Conservation (phyloP, 495 filamentous ascomycete genomes). For the Letharia lupina region DNA sequence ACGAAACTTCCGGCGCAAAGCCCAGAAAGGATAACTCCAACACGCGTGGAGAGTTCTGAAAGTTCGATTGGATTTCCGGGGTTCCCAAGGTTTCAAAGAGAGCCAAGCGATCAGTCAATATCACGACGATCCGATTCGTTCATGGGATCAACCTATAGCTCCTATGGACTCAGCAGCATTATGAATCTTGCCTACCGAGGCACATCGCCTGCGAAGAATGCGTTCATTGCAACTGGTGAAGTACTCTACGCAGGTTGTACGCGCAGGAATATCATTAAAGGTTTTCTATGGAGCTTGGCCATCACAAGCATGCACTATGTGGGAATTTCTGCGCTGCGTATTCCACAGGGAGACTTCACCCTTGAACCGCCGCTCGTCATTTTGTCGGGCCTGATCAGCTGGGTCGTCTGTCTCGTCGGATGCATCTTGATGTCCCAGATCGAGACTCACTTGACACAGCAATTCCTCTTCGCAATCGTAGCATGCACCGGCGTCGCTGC, state of each 20-base stretch:
- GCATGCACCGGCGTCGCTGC: conserved; percentile 24
- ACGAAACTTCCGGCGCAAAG: background rate
- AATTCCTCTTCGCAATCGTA: conserved; percentile 25
- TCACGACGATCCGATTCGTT: conserved; percentile 24
- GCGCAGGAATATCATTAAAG: conserved; percentile 21
- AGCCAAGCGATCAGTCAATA: conserved; percentile 15
- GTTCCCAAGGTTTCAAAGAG: background rate
- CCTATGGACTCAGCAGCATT: conserved; percentile 22
- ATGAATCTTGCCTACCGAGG: conserved; percentile 23
- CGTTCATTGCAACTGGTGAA: conserved; percentile 25
- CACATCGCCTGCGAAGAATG: conserved; percentile 25
- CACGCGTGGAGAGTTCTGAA: background rate
- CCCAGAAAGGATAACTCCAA: background rate
- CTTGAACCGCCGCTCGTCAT: conserved; percentile 22
- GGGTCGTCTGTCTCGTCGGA: conserved; percentile 26
- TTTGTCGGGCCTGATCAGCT: conserved; percentile 25
- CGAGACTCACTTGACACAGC: conserved; percentile 24
- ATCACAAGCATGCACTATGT: conserved; percentile 28
- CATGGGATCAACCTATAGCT: conserved; percentile 19
- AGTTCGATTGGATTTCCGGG: background rate
- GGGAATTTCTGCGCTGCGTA: conserved; percentile 24
- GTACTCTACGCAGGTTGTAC: conserved; percentile 24
- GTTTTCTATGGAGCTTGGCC: conserved; percentile 27
- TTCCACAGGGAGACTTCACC: conserved; percentile 22
- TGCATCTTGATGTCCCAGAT: conserved; percentile 26